A percentile compares a stretch with the other conserved stretches of the same genome.
Evolutionary conservation across 2,329 filamentous ascomycete species (phyloP).

Genomic region (Fusarium sublunatum): DNA sequence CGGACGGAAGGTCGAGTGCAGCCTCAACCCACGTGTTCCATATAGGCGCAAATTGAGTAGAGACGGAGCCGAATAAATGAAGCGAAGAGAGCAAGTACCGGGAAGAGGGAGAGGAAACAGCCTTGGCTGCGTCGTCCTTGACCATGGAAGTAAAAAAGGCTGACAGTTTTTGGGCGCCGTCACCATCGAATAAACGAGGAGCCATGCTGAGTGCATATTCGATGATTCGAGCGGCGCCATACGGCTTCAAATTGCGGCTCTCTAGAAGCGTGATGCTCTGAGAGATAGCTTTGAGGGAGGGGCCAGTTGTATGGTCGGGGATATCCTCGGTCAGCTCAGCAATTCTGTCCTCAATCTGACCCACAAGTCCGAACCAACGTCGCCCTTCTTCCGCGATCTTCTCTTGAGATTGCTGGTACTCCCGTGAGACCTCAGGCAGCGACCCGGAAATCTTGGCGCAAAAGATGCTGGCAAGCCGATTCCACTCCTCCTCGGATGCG

Average conservation of each 20-base stretch:
- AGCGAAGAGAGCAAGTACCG: conserved; percentile 74
- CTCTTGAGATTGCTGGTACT: conserved; percentile 78
- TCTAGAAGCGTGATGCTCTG: conserved; percentile 58
- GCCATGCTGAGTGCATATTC: conserved; percentile 53
- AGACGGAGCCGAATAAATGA: conserved; percentile 62
- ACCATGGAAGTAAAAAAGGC: conserved; percentile 63
- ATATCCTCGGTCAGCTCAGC: conserved; percentile 23
- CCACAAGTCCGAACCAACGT: conserved; percentile 73
- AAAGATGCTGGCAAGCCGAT: conserved; percentile 69
- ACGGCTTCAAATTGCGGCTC: conserved; percentile 67
- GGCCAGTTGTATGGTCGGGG: conserved; percentile 47
- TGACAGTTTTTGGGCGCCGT: conserved; percentile 52
- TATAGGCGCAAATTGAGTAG: conserved; percentile 52
- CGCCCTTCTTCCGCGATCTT: conserved; percentile 72
- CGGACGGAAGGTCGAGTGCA: conserved; percentile 52
- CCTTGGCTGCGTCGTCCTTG: conserved; percentile 63
- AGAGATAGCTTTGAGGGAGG: conserved; percentile 48
- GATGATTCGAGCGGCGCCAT: conserved; percentile 63
- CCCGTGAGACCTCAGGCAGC: conserved; percentile 83
- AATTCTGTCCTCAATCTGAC: conserved; percentile 56
- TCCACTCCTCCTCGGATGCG: conserved; percentile 70
- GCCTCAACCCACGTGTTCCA: conserved; percentile 60
- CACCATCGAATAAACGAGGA: conserved; percentile 55
- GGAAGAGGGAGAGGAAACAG: conserved; percentile 77
- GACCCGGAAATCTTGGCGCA: conserved; percentile 76